These are phyloP conservation scores for Ophiostoma piceae DNA, from an alignment of 2,329 filamentous ascomycete genomes.

Conservation along the genomic window DNA sequence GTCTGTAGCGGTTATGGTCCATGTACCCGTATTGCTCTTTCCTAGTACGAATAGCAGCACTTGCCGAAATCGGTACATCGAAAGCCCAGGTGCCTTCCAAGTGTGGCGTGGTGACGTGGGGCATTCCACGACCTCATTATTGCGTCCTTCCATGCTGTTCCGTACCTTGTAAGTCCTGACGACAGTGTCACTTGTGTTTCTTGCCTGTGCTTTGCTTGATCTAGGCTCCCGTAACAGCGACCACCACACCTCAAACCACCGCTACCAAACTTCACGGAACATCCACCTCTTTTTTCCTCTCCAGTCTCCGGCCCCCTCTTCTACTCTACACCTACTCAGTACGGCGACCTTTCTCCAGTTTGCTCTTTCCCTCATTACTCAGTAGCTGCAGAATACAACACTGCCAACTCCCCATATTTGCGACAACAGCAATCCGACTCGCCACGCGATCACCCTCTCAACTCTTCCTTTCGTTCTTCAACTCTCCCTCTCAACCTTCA, in stretches of 20 bases:
- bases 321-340: not conserved
- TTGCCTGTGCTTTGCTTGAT: not conserved
- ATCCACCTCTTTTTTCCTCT: not conserved
- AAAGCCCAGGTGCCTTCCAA: not conserved
- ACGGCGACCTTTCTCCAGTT: not conserved
- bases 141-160: not conserved
- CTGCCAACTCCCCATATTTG: constrained; percentile 2
- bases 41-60: not conserved
- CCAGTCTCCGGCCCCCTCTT: not conserved
- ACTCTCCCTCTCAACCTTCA: not conserved
- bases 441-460: not conserved
- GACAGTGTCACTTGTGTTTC: not conserved
- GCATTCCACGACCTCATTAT: not conserved
- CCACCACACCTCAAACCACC: not conserved
- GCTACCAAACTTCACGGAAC: not conserved
- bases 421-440: not conserved
- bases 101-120: constrained; percentile 11
- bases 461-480: not conserved
- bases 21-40: not conserved
- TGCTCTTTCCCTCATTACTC: not conserved
- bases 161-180: not conserved
- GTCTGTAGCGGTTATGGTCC: not conserved
- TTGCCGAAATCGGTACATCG: not conserved
- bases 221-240: constrained; percentile 4
- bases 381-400: not conserved